Base-by-base conservation (phyloP, 1,284 basidiomycete species). In the Phlebopus sp. region DNA sequence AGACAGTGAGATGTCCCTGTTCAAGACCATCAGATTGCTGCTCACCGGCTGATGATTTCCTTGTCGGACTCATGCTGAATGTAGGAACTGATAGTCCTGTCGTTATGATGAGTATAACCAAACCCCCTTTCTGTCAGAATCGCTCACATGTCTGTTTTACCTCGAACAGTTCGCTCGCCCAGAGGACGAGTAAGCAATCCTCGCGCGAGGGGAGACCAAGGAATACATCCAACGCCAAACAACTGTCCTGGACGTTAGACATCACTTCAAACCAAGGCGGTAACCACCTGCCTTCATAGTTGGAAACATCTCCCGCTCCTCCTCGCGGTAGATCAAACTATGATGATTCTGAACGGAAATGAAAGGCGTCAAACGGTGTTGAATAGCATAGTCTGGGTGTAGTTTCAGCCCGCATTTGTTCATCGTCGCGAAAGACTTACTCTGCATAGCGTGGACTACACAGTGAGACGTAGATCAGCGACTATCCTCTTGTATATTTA, bases 291-390 rank as follows among this genome's bases (percentile, higher is more conserved):
- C 52, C 37, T 50, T 47, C 14, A 66, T 50, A 7, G 64, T 65
- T 1, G 76, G 75, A 49, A 73, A 70, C 75, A 79, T 78, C 62
- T 78, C 76, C 11, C 75, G 63, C 55, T 76, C 75, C 52, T 77
- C 76, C 54, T 79, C 76, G 37, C 77, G 69, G 51, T 78, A 79
- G 13, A 70, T 47, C 4, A 70, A 49, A 25, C 55, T 67, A 53
- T 72, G 66, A 39, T 70, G 75, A 57, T 77, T 75, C 55, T 81
- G 79, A 78, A 81, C 79, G 30, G 70, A 72, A 59, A 77, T 74
- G 61, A 77, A 77, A 2, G 70, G 72, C 5, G 74, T 77, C 44
- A 77, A 64, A 31, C 63, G 66, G 62, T 77, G 68, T 35, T 38
- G 50, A 11, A 60, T 63, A 13, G 56, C 37, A 43, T 52, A 46